Conservation (phyloP, 2,329 filamentous ascomycete genomes). For the Pseudogymnoascus destructans region DNA sequence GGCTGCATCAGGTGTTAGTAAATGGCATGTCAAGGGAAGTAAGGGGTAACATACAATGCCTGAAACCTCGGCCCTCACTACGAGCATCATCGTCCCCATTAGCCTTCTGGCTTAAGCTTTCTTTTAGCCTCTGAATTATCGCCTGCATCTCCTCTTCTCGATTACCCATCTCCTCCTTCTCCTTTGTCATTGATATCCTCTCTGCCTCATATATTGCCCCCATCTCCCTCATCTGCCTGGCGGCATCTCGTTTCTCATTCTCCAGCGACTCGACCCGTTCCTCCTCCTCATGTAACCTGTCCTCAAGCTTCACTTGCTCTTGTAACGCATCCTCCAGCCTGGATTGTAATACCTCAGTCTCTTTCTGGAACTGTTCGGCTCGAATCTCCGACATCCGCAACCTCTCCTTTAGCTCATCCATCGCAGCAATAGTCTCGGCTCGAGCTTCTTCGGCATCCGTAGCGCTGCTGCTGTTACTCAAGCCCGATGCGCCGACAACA, state of each 20-base stretch:
- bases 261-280: constrained; percentile 68
- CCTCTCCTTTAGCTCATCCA: constrained; percentile 76
- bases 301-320: constrained; percentile 79
- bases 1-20: constrained; percentile 20
- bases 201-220: constrained; percentile 89
- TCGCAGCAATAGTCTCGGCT: constrained; percentile 62
- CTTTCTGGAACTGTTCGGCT: constrained; percentile 70
- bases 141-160: constrained; percentile 83
- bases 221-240: constrained; percentile 76
- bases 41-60: constrained; percentile 38
- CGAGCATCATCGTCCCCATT: constrained; percentile 35
- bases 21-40: not conserved
- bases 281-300: constrained; percentile 74
- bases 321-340: constrained; percentile 72
- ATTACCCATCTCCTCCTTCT: constrained; percentile 77
- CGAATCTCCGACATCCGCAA: constrained; percentile 66
- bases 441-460: constrained; percentile 55
- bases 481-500: constrained; percentile 19
- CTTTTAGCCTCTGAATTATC: constrained; percentile 84
- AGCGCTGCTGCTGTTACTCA: constrained; percentile 21
- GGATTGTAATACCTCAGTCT: constrained; percentile 71
- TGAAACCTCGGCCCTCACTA: constrained; percentile 41
- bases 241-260: constrained; percentile 73
- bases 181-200: constrained; percentile 71
- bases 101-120: constrained; percentile 64